Evolutionary conservation across 306 rosid genomes (phyloP).

Genomic region (Vicia sativa): DNA sequence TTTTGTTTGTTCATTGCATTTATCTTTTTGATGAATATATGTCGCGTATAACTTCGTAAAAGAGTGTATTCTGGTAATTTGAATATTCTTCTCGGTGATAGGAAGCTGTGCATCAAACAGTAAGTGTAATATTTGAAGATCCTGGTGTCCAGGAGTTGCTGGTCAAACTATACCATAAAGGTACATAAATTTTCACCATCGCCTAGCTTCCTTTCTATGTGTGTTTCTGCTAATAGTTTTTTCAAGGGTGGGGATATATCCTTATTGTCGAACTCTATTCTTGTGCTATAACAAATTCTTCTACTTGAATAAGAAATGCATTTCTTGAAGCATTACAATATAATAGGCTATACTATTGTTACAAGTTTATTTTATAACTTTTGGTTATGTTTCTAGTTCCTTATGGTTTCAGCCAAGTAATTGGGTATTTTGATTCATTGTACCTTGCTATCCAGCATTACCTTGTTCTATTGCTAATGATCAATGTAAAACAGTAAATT

Average conservation of each 20-base stretch:
- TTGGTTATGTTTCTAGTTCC: slow-evolving; percentile 28
- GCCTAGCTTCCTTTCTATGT: slow-evolving; percentile 10
- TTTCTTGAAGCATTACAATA: slow-evolving; percentile 22
- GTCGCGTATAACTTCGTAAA: slow-evolving; percentile 15
- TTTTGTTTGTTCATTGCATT: slow-evolving; percentile 19
- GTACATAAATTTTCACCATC: slow-evolving; percentile 30
- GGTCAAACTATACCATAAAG: slow-evolving; percentile 74
- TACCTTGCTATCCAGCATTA: slow-evolving; percentile 23
- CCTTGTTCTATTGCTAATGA: slow-evolving; percentile 19
- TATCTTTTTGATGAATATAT: slow-evolving; percentile 30
- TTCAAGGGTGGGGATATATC: slow-evolving; percentile 11
- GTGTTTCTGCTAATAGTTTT: slow-evolving; percentile 21
- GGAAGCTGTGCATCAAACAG: slow-evolving; percentile 98
- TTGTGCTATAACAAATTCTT: slow-evolving; percentile 22
- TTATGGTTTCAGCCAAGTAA: slow-evolving; percentile 27
- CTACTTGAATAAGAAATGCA: slow-evolving; percentile 10
- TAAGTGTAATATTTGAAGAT: slow-evolving; percentile 93
- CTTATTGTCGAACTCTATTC: slow-evolving; percentile 15
- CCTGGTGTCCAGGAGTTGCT: slow-evolving; percentile 97
- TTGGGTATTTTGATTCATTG: slow-evolving; percentile 27
- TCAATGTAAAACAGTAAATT: slow-evolving; percentile 10
- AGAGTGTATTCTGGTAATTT: slow-evolving; percentile 25
- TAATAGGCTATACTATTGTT: slow-evolving; percentile 7
- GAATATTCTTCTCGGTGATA: slow-evolving; percentile 43
- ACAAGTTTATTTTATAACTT: slow-evolving; percentile 8